Evolutionary conservation across 768 basidiomycete genomes (phyloP).

Genomic region (Macrolepiota dolichaula): DNA sequence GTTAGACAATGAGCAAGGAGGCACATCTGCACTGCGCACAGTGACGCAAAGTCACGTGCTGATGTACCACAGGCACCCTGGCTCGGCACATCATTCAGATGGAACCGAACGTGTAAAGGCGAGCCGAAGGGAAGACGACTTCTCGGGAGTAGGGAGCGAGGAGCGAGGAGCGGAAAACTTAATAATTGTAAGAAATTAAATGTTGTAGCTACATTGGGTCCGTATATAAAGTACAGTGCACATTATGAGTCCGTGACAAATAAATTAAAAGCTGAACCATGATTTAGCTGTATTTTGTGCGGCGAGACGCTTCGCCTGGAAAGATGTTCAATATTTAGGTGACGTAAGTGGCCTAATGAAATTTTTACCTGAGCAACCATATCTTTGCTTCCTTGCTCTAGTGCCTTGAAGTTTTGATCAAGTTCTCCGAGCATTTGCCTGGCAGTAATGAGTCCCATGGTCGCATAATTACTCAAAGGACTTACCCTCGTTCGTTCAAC

Average conservation of each 20-base stretch:
- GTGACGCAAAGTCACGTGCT: neutral
- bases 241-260: neutral
- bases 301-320: slow-evolving; percentile 61
- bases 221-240: neutral
- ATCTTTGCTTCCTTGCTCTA: slow-evolving; percentile 63
- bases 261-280: slow-evolving; percentile 55
- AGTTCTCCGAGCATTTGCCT: slow-evolving; percentile 64
- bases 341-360: too few relatives aligned
- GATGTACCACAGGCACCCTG: neutral
- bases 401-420: slow-evolving; percentile 57
- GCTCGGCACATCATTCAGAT: slow-evolving; percentile 28
- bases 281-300: slow-evolving; percentile 59
- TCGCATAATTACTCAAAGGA: neutral
- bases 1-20: neutral
- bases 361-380: slow-evolving; percentile 58
- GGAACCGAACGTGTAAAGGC: slow-evolving; percentile 43
- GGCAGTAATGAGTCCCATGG: neutral
- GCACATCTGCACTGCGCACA: neutral
- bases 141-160: slow-evolving; percentile 40
- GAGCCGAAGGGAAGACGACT: slow-evolving; percentile 35
- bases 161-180: slow-evolving; percentile 44
- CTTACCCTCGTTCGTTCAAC: slow-evolving; percentile 62
- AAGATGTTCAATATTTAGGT: neutral
- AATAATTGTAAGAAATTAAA: slow-evolving; percentile 24
- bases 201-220: neutral